Evolutionary conservation across 2,329 filamentous ascomycete genomes (phyloP), one percentile per base, ranked within the genome.

Genomic region (Neofusicoccum umdonicola): DNA sequence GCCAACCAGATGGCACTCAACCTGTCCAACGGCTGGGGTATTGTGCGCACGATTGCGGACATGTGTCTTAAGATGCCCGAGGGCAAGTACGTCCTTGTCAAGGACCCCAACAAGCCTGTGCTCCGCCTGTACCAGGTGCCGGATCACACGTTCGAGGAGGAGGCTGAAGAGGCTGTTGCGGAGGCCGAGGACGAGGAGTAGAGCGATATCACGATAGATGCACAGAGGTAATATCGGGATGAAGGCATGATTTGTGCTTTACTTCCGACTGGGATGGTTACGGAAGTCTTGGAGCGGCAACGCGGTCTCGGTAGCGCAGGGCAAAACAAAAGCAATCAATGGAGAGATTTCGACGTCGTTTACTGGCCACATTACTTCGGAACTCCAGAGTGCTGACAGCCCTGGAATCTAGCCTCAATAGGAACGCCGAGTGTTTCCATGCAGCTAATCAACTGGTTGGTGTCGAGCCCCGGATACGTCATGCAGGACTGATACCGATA

Each of bases 1-100:
- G 95, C 95, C 68, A 86, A 87, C 74, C 95, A 99, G 85, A 99
- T 99, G 95, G 97, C 97, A 82, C 81, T 99, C 73, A 96, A 93
- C 73, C 86, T 98, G 65, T 91, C 90, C 81, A 99, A 99, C 81
- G 95, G 95, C 68, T 99, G 95, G 95, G 95, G 95, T 79, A 98
- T 99, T 70, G 95, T 99, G 66, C 92, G 95, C 70, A 99, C 95
- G 58, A 97, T 99, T 74, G 92, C 92, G 72, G 95, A 99, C 80
- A 96, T 98, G 90, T 90, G 89, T 73, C 85, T 93, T 71, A 87
- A 88, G 78, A 87, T 88, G 79, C 84, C 88, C 52, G 90, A 93
- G 71, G 90, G 89, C 79, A 93, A 93, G 82, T 95, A 91, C 72
- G 88, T 95, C 19, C 81, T 89, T 31, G 84, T 89, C 73, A 89